These are phyloP conservation scores for Pterocarpus santalinus DNA, from an alignment of 306 rosid genomes.

Conservation along the genomic window DNA sequence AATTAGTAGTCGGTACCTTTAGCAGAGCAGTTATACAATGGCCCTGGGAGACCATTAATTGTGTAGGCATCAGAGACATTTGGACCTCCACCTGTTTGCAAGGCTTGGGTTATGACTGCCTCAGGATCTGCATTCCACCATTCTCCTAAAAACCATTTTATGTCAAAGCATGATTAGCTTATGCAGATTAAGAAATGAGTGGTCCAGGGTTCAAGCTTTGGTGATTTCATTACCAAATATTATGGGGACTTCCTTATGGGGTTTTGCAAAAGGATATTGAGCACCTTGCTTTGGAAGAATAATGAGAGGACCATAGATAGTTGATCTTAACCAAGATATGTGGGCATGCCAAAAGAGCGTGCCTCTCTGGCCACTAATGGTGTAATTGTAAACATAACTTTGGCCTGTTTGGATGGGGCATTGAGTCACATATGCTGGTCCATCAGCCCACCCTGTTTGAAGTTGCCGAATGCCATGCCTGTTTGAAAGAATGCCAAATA, in stretches of 20 bases:
- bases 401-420: conserved; percentile 77
- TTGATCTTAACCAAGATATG: conserved; percentile 73
- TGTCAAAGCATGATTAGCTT: conserved; percentile 19
- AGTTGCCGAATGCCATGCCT: conserved; percentile 81
- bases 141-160: conserved; percentile 60
- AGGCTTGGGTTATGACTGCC: conserved; percentile 68
- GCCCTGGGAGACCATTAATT: conserved; percentile 80
- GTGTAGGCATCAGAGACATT: conserved; percentile 89
- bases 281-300: conserved; percentile 64
- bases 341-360: conserved; percentile 84
- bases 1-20: conserved; percentile 57
- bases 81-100: conserved; percentile 77
- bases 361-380: conserved; percentile 76
- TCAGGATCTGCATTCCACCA: conserved; percentile 83
- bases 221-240: conserved; percentile 49
- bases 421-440: conserved; percentile 70
- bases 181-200: not conserved
- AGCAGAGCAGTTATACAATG: conserved; percentile 72
- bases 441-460: conserved; percentile 61
- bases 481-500: conserved; percentile 10
- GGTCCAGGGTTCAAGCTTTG: not conserved
- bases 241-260: conserved; percentile 61
- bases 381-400: conserved; percentile 77
- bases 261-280: conserved; percentile 59
- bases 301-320: conserved; percentile 71